Evolutionary conservation across 2,329 filamentous ascomycete genomes (phyloP), one percentile per base, ranked within the genome.

Genomic region (Immersiporthe knoxdaviesiana): DNA sequence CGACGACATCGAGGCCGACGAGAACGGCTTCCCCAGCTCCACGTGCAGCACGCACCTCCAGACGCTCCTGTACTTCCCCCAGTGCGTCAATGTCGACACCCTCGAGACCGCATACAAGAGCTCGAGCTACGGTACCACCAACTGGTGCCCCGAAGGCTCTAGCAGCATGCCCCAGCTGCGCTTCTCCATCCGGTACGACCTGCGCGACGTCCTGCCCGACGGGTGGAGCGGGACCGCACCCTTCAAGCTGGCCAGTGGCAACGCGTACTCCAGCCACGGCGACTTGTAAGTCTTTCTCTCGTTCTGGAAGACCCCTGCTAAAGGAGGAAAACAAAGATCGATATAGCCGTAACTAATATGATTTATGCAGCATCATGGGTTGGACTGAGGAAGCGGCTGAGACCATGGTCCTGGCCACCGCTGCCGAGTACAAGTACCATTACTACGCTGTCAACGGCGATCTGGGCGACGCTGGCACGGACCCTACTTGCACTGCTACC

Each of bases 11-110:
- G 68, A 63, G 77, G 89, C 90, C 2, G 84, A 92, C 30, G 90
- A 88, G 11, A 92, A 92, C 75, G 90, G 90, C 27, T 89, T 91
- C 75, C 90, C 90, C 37, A 91, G 91, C 71, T 88, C 88, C 65
- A 91, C 90, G 0, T 91, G 90, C 12, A 85, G 72, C 84, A 86
- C 64, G 88, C 91, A 14, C 87, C 84, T 63, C 81, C 86, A 71
- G 85, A 88, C 77, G 85, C 89, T 73, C 85, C 86, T 44, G 93
- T 71, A 71, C 64, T 71, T 83, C 76, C 81, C 77, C 24, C 75
- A 81, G 70, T 83, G 81, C 72, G 79, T 81, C 73, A 79, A 82
- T 73, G 50, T 67, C 54, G 72, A 68, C 59, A 73, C 70, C 27
- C 72, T 74, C 52, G 72, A 74, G 69, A 68, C 72, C 35, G 72